Conservation (phyloP, 306 rosid species). For the Gastrolobium bilobum region DNA sequence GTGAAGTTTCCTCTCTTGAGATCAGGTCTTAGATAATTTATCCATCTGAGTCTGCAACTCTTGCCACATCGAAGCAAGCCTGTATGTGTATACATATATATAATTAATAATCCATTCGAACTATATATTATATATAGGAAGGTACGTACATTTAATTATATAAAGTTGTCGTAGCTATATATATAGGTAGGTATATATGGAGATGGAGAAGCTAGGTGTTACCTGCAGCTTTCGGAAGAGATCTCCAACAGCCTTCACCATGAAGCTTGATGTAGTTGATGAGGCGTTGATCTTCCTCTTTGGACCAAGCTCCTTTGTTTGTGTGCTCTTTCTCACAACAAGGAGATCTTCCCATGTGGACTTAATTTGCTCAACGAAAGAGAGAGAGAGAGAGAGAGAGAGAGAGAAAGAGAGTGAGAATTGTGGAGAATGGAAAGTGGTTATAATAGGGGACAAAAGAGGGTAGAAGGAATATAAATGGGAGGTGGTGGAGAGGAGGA, state of each 20-base stretch:
- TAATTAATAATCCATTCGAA: not conserved
- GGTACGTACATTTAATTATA: not conserved
- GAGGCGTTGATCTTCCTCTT: conserved; percentile 72
- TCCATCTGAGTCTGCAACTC: conserved; percentile 75
- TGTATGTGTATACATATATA: not conserved
- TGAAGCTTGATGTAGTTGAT: conserved; percentile 56
- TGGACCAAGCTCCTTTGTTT: conserved; percentile 73
- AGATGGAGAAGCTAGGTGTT: not conserved
- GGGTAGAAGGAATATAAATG: conserved; percentile 49
- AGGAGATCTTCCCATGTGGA: conserved; percentile 63
- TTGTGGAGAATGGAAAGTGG: conserved; percentile 22
- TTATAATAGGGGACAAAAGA: not conserved
- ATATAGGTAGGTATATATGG: too few relatives aligned
- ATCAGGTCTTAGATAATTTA: conserved; percentile 70
- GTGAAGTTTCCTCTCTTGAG: conserved; percentile 72
- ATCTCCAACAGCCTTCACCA: conserved; percentile 69
- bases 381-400: not conserved
- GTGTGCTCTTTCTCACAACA: conserved; percentile 69
- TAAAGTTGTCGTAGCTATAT: not conserved
- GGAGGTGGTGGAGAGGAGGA: conserved; percentile 43
- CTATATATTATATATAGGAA: too few relatives aligned
- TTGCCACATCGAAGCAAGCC: conserved; percentile 77
- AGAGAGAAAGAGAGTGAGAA: not conserved
- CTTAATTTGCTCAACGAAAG: not conserved
- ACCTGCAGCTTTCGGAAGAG: conserved; percentile 76